These are phyloP conservation scores for Bauhinia variegata DNA, from an alignment of 306 rosid species.

Conservation along the genomic window DNA sequence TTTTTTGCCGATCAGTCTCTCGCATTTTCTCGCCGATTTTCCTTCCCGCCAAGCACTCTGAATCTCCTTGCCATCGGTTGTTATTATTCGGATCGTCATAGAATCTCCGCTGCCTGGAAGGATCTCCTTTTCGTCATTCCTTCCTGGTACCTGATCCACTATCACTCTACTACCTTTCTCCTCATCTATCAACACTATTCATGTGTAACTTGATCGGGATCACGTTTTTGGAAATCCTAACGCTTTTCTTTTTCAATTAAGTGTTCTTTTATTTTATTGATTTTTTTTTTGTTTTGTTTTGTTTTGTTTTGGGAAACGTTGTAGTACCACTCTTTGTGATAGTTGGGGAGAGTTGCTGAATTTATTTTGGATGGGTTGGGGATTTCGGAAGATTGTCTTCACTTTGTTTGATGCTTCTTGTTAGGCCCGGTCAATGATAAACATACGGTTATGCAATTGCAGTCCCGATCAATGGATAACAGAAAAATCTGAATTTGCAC, in stretches of 20 bases:
- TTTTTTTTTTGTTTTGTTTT: too few species aligned
- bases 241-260: background rate
- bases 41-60: background rate
- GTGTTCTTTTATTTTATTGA: background rate
- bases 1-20: too few species aligned
- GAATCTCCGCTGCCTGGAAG: constrained; percentile 17
- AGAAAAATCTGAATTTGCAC: constrained; percentile 10
- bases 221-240: constrained; percentile 41
- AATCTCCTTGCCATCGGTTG: background rate
- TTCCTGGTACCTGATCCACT: constrained; percentile 55
- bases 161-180: constrained; percentile 35
- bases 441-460: constrained; percentile 15
- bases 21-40: background rate
- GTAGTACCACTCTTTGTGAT: background rate
- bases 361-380: background rate
- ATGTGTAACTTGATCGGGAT: constrained; percentile 43
- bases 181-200: background rate
- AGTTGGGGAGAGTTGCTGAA: background rate
- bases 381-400: constrained; percentile 20
- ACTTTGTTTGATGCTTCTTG: constrained; percentile 18
- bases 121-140: constrained; percentile 45
- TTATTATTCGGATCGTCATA: constrained; percentile 61
- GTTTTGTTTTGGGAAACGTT: background rate
- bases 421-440: constrained; percentile 23
- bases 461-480: constrained; percentile 19